These are phyloP conservation scores for Ampelocalamus luodianensis DNA, from an alignment of 176 grass and related monocot species.

Conservation along the genomic window DNA sequence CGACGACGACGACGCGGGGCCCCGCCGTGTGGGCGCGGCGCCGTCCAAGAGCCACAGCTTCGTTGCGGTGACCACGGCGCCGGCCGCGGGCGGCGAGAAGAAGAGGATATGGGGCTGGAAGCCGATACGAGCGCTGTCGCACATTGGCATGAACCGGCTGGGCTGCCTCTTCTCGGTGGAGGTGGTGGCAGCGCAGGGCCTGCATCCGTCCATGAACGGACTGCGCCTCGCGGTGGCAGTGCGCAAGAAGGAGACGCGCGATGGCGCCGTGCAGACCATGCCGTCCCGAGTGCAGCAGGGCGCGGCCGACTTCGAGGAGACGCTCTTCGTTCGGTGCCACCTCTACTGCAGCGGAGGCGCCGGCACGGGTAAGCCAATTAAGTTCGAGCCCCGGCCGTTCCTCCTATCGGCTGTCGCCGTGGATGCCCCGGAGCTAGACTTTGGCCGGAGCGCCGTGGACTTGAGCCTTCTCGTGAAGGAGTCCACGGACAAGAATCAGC, in stretches of 20 bases:
- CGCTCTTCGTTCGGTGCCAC: slow-evolving; percentile 80
- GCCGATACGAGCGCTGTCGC: slow-evolving; percentile 75
- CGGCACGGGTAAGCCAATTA: slow-evolving; percentile 59
- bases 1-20: background rate
- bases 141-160: slow-evolving; percentile 74
- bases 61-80: background rate
- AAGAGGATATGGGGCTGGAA: slow-evolving; percentile 88
- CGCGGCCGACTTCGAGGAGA: slow-evolving; percentile 83
- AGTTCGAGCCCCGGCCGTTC: slow-evolving; percentile 68
- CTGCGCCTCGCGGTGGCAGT: slow-evolving; percentile 78
- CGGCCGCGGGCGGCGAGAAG: slow-evolving; percentile 46
- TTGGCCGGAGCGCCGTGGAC: slow-evolving; percentile 72
- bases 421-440: slow-evolving; percentile 84
- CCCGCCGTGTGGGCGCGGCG: background rate
- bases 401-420: slow-evolving; percentile 66
- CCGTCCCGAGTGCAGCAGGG: slow-evolving; percentile 82
- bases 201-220: slow-evolving; percentile 86
- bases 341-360: slow-evolving; percentile 79
- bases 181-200: slow-evolving; percentile 74
- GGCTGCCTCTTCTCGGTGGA: slow-evolving; percentile 91
- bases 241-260: slow-evolving; percentile 90
- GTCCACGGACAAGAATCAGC: slow-evolving; percentile 69
- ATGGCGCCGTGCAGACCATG: slow-evolving; percentile 89
- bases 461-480: slow-evolving; percentile 77
- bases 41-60: slow-evolving; percentile 63